Evolutionary conservation across 352 stramenopile species (phyloP).

Genomic region (Phytophthora pini): DNA sequence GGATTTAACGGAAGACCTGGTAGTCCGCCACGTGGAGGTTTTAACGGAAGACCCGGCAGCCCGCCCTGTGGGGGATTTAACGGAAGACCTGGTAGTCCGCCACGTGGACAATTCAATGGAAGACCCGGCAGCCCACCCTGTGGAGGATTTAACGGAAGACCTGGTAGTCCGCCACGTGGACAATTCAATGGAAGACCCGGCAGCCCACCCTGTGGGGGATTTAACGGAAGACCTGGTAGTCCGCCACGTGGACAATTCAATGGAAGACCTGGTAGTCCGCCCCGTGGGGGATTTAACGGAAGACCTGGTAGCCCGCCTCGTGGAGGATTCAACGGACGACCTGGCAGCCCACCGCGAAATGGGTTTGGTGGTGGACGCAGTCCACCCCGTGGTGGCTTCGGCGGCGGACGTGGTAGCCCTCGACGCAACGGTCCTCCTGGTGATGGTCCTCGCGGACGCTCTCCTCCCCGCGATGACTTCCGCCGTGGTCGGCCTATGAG

Average conservation of each 20-base stretch:
- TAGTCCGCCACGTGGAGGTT: slow-evolving; percentile 13
- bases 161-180: background rate
- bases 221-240: slow-evolving; percentile 10
- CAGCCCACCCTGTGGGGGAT: slow-evolving; percentile 2
- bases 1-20: background rate
- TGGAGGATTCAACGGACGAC: slow-evolving; percentile 8
- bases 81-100: slow-evolving; percentile 18
- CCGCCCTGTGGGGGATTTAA: slow-evolving; percentile 4
- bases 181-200: slow-evolving; percentile 13
- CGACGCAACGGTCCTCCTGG: slow-evolving; percentile 24
- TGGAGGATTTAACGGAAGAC: slow-evolving; percentile 9
- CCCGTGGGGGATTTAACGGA: slow-evolving; percentile 4
- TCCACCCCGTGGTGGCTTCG: slow-evolving; percentile 8
- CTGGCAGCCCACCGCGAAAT: slow-evolving; percentile 16
- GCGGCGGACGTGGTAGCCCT: slow-evolving; percentile 24
- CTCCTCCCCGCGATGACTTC: slow-evolving; percentile 35
- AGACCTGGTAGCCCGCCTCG: slow-evolving; percentile 3
- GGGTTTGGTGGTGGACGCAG: slow-evolving; percentile 17
- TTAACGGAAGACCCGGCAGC: slow-evolving; percentile 8
- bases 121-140: slow-evolving; percentile 2
- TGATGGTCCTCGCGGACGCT: slow-evolving; percentile 25
- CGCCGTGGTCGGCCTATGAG: slow-evolving; percentile 29
- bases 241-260: slow-evolving; percentile 1
- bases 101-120: background rate
- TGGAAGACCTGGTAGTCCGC: slow-evolving; percentile 4